phyloP scores from a whole-genome alignment of 1,284 basidiomycete genomes.

The Mixia osmundae region DNA sequence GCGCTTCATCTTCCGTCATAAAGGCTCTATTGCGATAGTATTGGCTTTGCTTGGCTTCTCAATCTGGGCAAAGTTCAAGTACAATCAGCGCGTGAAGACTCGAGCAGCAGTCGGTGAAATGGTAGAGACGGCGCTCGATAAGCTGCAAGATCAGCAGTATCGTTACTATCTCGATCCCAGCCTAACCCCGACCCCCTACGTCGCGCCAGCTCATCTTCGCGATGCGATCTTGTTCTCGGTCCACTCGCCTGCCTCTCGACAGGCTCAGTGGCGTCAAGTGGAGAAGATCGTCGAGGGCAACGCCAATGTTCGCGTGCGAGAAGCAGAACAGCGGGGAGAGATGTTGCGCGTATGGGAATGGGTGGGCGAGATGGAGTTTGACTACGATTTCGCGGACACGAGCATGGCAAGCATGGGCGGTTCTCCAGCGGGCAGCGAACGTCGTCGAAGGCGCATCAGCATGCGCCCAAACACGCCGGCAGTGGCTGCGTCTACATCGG shows the following conservation, averaged over 20 bases:
- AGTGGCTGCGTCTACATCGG: no score
- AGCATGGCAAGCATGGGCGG: no score
- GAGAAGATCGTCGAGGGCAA: constrained; percentile 75
- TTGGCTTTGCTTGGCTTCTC: no score
- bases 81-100: constrained; percentile 36
- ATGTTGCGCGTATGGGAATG: constrained; percentile 32
- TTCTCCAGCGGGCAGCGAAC: no score
- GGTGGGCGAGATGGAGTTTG: constrained; percentile 21
- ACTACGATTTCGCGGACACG: no score
- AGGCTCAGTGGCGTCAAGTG: constrained; percentile 62
- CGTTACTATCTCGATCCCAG: constrained; percentile 65
- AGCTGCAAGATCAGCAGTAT: constrained; percentile 58
- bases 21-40: no score
- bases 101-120: constrained; percentile 46
- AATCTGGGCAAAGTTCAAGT: constrained; percentile 26
- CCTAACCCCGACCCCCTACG: constrained; percentile 46
- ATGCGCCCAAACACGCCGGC: no score
- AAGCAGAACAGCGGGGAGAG: constrained; percentile 65
- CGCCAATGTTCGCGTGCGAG: constrained; percentile 69
- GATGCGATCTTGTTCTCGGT: constrained; percentile 68
- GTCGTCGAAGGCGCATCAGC: no score
- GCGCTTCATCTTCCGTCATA: no score
- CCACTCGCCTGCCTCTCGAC: constrained; percentile 41
- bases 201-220: constrained; percentile 71
- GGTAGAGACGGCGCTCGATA: constrained; percentile 53